These are phyloP conservation scores for Posidonia oceanica DNA, from an alignment of 116 monocot genomes.

Conservation along the genomic window DNA sequence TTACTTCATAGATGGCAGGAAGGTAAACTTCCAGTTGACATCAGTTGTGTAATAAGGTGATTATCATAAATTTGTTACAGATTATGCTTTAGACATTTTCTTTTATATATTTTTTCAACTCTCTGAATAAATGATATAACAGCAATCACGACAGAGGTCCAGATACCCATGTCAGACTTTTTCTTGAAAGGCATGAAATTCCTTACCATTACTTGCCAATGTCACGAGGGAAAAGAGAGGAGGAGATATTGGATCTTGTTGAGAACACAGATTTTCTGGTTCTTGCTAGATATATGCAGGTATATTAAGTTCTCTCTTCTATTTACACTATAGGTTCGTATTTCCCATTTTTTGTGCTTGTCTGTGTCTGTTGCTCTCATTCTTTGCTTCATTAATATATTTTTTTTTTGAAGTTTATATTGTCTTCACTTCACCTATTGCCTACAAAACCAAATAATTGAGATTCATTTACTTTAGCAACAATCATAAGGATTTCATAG, in stretches of 20 bases:
- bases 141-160: constrained; percentile 82
- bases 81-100: neutral
- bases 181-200: constrained; percentile 82
- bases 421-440: too few relatives aligned
- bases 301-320: constrained; percentile 11
- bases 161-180: constrained; percentile 67
- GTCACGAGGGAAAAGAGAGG: constrained; percentile 53
- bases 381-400: neutral
- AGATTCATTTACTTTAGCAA: too few relatives aligned
- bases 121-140: constrained; percentile 12
- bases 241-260: constrained; percentile 73
- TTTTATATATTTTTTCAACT: neutral
- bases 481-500: too few relatives aligned
- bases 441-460: too few relatives aligned
- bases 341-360: neutral
- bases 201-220: constrained; percentile 79
- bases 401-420: neutral
- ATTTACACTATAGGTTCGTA: neutral
- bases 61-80: neutral
- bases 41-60: constrained; percentile 79
- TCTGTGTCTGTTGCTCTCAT: neutral
- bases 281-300: constrained; percentile 99
- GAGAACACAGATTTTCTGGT: constrained; percentile 80
- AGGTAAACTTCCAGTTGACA: constrained; percentile 70
- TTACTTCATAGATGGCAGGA: constrained; percentile 78